Conservation (phyloP, 1,139 yeast species). For the Candida neerlandica region DNA sequence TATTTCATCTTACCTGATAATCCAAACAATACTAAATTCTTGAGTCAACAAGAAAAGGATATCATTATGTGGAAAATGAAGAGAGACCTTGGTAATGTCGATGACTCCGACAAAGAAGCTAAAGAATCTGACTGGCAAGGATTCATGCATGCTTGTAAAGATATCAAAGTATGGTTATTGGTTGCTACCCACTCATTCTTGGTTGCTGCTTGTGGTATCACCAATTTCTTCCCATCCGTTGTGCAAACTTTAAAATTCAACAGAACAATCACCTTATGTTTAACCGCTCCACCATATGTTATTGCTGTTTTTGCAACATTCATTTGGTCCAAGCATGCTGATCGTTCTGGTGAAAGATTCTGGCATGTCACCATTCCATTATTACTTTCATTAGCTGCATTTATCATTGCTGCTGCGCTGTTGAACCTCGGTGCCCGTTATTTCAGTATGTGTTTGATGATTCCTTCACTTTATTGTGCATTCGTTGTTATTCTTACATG, state of each 20-base stretch:
- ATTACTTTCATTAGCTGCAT: slow-evolving; percentile 46
- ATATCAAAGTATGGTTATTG: slow-evolving; percentile 49
- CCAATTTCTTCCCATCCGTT: slow-evolving; percentile 64
- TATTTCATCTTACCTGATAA: slow-evolving; percentile 72
- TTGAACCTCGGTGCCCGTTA: slow-evolving; percentile 60
- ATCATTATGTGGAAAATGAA: slow-evolving; percentile 49
- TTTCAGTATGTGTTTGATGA: slow-evolving; percentile 64
- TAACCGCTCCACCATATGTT: slow-evolving; percentile 64
- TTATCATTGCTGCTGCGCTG: slow-evolving; percentile 57
- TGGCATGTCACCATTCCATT: slow-evolving; percentile 54
- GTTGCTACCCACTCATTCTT: slow-evolving; percentile 50
- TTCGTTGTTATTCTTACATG: slow-evolving; percentile 58
- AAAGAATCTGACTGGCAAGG: slow-evolving; percentile 39
- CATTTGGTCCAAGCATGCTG: slow-evolving; percentile 60
- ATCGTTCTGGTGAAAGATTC: slow-evolving; percentile 57
- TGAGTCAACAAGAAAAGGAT: slow-evolving; percentile 50
- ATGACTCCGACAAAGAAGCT: slow-evolving; percentile 40
- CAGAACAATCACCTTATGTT: slow-evolving; percentile 51
- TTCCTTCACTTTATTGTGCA: slow-evolving; percentile 58
- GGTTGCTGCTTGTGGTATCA: slow-evolving; percentile 61
- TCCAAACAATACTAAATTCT: slow-evolving; percentile 57
- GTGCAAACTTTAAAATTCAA: slow-evolving; percentile 55
- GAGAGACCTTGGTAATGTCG: slow-evolving; percentile 39
- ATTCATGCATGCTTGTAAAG: slow-evolving; percentile 42
- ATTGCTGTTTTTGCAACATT: slow-evolving; percentile 56